These are phyloP conservation scores for Malus hybrid DNA, from an alignment of 331 rosid species.

Conservation along the genomic window DNA sequence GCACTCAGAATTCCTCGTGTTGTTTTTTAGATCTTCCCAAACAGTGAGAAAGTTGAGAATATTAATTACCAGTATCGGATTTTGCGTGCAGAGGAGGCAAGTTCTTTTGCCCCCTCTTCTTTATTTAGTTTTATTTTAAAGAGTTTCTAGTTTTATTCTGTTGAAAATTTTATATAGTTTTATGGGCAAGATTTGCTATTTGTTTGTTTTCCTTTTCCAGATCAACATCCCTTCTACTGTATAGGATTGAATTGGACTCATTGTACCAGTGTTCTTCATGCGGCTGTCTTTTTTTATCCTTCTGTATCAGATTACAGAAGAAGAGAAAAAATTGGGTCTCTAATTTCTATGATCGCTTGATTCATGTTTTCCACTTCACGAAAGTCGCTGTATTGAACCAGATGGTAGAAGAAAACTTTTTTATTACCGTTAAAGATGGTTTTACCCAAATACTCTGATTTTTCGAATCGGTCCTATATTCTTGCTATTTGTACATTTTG, in stretches of 20 bases:
- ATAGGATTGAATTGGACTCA: background rate
- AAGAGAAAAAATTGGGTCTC: conserved; percentile 63
- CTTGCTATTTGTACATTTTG: background rate
- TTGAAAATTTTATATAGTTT: too few species aligned
- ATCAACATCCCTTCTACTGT: too few species aligned
- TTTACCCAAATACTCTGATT: background rate
- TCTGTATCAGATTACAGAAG: conserved; percentile 59
- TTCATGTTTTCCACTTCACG: conserved; percentile 84
- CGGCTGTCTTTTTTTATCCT: background rate
- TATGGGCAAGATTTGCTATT: too few species aligned
- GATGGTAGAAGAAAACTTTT: conserved; percentile 28
- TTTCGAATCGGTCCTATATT: background rate
- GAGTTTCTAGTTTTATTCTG: background rate
- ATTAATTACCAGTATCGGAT: conserved; percentile 95
- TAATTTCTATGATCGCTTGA: conserved; percentile 62
- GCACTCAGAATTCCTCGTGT: too few species aligned
- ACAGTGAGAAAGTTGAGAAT: conserved; percentile 65
- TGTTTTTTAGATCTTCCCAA: conserved; percentile 52
- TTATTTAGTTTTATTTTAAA: background rate
- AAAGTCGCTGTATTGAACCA: conserved; percentile 54
- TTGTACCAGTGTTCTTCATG: background rate
- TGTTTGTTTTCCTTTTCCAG: too few species aligned
- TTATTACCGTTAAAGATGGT: background rate
- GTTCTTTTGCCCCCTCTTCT: background rate
- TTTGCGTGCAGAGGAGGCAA: conserved; percentile 71